Evolutionary conservation across 2,329 filamentous ascomycete genomes (phyloP), one percentile per base, ranked within the genome.

Genomic region (Calonectria pteridis): DNA sequence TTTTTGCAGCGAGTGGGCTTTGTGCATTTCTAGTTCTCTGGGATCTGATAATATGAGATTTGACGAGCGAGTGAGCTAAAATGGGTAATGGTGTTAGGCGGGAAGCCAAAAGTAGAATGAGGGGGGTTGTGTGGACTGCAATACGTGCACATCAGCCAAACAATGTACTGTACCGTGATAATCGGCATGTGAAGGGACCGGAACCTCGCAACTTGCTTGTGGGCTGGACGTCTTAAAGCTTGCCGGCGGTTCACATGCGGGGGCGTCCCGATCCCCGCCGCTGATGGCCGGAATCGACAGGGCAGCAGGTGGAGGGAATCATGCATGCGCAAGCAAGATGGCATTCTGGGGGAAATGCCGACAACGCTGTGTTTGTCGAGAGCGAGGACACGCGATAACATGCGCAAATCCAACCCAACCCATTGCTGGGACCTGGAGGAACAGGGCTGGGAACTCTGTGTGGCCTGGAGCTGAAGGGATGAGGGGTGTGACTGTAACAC

Each of bases 1-100:
- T 96, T 79, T 96, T 94, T 83, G 93, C 92, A n/a, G 94, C 94
- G 6, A 92, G 93, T 72, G 92, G 93, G 1, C 84, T 97, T 64
- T 95, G 94, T 83, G 88, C 91, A 31, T 94, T 94, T 81, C 85
- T 97, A 77, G 88, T 97, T 40, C 84, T 94, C 28, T 96, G 94
- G 94, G 94, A 97, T 87, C 84, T 96, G 78, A 86, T 96, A 46
- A 88, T 91, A 69, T 81, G 71, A 77, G 58, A 67, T 67, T 64
- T 65, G 26, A 53, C 18, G 28, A 67, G 59, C 37, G 51, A 72
- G 26, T 35, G 28, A 50, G 63, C 71, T 72, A 46, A 58, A 35
- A 35, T 33, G 55, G 69, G 62, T 35, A 62, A 40, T 31, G 69
- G 33, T 35, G 51, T 35, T 55, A 23, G 58, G 72, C 7, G 35